These are phyloP conservation scores for Marchantia paleacea DNA, from an alignment of 225 moss, liverwort and hornwort species.

Conservation along the genomic window DNA sequence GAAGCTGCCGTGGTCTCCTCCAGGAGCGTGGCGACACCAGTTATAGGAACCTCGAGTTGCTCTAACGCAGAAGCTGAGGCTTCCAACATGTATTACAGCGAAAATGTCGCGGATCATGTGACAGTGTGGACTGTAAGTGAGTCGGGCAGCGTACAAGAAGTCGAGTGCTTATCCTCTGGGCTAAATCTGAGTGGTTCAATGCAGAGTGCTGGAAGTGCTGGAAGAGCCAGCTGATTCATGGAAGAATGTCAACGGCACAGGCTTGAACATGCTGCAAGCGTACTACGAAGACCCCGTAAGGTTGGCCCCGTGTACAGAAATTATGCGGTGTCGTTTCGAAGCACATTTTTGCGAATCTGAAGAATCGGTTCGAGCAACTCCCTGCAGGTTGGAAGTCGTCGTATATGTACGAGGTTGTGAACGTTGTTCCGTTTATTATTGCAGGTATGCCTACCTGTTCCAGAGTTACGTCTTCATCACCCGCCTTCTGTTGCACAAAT, in stretches of 20 bases:
- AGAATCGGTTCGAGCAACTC: not conserved
- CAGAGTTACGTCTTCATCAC: slow-evolving; percentile 62
- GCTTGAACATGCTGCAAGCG: slow-evolving; percentile 53
- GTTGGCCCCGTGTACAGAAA: slow-evolving; percentile 13
- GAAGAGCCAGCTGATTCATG: slow-evolving; percentile 60
- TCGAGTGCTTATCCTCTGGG: not conserved
- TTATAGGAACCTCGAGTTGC: too few relatives aligned
- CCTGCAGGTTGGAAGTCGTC: not conserved
- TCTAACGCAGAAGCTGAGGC: too few relatives aligned
- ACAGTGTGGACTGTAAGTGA: too few relatives aligned
- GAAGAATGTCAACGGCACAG: slow-evolving; percentile 52
- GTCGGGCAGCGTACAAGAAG: too few relatives aligned
- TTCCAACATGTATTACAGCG: too few relatives aligned
- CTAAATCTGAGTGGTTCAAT: not conserved
- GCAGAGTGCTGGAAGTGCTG: slow-evolving; percentile 48
- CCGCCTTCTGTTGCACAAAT: slow-evolving; percentile 49
- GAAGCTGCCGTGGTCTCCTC: too few relatives aligned
- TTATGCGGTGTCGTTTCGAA: not conserved
- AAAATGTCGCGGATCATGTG: too few relatives aligned
- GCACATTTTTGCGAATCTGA: not conserved
- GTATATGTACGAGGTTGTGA: not conserved
- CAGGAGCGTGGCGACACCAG: too few relatives aligned
- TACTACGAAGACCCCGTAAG: slow-evolving; percentile 53
- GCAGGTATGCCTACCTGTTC: slow-evolving; percentile 55
- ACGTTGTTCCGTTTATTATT: not conserved